A percentile compares a stretch with the other conserved stretches of the same genome.
Evolutionary conservation across 225 moss, liverwort and hornwort genomes (phyloP).

Genomic region (Takakia lepidozioides): DNA sequence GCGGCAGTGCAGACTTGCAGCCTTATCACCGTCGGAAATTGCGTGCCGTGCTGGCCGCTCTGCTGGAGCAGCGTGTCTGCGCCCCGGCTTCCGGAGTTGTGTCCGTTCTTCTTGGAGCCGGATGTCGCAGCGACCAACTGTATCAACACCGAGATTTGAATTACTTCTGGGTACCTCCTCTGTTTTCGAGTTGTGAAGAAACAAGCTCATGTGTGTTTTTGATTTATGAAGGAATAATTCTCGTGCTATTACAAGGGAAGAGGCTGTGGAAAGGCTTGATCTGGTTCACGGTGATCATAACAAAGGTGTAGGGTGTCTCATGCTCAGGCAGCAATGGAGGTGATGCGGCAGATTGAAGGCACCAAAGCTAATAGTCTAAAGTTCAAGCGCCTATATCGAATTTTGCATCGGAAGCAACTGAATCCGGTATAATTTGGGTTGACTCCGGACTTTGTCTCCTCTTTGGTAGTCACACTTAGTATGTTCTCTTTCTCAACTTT

Average conservation of each 20-base stretch:
- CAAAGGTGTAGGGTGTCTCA: not conserved
- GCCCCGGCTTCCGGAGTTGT: conserved; percentile 43
- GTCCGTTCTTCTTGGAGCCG: conserved; percentile 49
- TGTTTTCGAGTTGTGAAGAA: not conserved
- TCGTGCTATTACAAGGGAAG: no score
- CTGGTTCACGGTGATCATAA: no score
- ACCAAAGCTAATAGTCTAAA: conserved; percentile 40
- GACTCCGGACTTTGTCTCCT: not conserved
- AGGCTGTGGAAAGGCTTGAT: no score
- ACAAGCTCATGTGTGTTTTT: no score
- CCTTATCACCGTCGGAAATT: conserved; percentile 47
- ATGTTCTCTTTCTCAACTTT: not conserved
- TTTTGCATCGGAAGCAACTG: conserved; percentile 57
- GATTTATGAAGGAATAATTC: no score
- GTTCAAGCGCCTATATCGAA: conserved; percentile 75
- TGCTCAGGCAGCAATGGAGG: conserved; percentile 75
- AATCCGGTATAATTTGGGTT: conserved; percentile 33
- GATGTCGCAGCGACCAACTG: conserved; percentile 21
- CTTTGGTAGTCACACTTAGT: not conserved
- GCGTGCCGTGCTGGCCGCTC: conserved; percentile 44
- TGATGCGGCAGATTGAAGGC: conserved; percentile 49
- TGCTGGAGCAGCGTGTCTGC: conserved; percentile 47
- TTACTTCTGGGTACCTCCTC: conserved; percentile 43
- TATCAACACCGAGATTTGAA: conserved; percentile 41
- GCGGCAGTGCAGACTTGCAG: conserved; percentile 38